A percentile compares a stretch with the other conserved stretches of the same genome.
Evolutionary conservation across 441 rosid species (phyloP).

Genomic region (Jatropha multifida): DNA sequence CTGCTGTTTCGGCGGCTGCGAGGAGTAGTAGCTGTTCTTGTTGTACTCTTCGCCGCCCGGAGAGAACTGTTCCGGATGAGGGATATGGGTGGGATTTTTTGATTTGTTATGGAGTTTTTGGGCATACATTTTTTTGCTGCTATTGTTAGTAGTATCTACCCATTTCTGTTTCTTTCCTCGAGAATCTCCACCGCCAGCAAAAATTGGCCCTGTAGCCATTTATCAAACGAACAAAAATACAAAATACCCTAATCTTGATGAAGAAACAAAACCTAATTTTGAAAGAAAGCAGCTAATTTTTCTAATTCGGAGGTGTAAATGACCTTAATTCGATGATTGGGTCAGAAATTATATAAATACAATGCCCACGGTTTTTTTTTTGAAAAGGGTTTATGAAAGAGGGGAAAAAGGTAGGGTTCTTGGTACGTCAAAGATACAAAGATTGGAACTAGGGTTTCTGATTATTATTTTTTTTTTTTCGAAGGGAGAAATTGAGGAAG

Average conservation of each 20-base stretch:
- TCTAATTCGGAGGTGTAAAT: not conserved
- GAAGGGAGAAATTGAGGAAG: not conserved
- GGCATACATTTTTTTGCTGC: constrained; percentile 33
- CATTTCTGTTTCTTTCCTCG: constrained; percentile 42
- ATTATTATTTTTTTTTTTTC: not conserved
- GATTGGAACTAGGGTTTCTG: not conserved
- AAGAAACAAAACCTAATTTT: not conserved
- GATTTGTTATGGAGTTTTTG: constrained; percentile 32
- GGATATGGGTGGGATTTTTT: constrained; percentile 13
- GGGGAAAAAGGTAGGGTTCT: not conserved
- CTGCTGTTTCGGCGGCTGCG: constrained; percentile 19
- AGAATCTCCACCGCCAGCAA: constrained; percentile 41
- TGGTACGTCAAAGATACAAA: not conserved
- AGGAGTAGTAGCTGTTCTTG: not conserved
- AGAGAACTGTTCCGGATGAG: constrained; percentile 19
- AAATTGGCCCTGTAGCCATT: constrained; percentile 43
- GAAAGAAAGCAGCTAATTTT: constrained; percentile 1
- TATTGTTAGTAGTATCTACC: constrained; percentile 15
- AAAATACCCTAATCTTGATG: not conserved
- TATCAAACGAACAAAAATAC: constrained; percentile 19
- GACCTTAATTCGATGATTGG: not conserved
- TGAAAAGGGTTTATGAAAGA: not conserved
- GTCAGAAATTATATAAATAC: not conserved
- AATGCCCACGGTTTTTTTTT: not conserved
- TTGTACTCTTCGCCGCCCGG: constrained; percentile 17